Conservation (phyloP, 2,329 filamentous ascomycete species). For the Xylariaceae sp. region DNA sequence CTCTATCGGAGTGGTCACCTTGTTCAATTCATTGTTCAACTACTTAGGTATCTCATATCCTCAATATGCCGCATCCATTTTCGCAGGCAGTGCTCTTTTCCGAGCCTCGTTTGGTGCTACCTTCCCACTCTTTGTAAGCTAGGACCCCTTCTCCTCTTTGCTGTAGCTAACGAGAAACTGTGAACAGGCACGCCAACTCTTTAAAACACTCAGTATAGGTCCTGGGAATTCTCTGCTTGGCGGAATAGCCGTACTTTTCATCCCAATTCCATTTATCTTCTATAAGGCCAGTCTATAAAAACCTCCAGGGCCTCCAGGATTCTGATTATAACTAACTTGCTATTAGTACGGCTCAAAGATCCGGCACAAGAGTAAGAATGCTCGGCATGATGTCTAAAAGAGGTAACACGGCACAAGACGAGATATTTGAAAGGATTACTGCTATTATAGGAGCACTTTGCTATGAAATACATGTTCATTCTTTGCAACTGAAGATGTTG, state of each 20-base stretch:
- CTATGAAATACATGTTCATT: too few relatives aligned
- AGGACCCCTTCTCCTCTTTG: not conserved
- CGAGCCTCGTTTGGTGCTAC: conserved; percentile 11
- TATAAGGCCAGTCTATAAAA: conserved; percentile 5
- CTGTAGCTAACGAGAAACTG: not conserved
- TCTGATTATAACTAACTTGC: conserved; percentile 11
- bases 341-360: conserved; percentile 24
- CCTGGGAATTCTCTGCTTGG: conserved; percentile 17
- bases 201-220: conserved; percentile 1
- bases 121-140: conserved; percentile 14
- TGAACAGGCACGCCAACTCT: conserved; percentile 13
- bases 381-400: too few relatives aligned
- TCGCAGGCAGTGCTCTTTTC: conserved; percentile 11
- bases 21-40: conserved; percentile 37
- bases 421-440: too few relatives aligned
- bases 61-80: conserved; percentile 11
- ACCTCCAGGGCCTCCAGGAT: too few relatives aligned
- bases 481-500: too few relatives aligned
- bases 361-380: conserved; percentile 24
- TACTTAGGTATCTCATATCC: conserved; percentile 27
- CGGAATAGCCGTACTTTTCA: conserved; percentile 14
- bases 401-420: too few relatives aligned
- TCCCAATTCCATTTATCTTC: conserved; percentile 18
- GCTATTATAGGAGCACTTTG: too few relatives aligned
- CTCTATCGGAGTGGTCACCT: conserved; percentile 30